phyloP scores from a whole-genome alignment of 805 yeast species.

The Metschnikowia proteae region DNA sequence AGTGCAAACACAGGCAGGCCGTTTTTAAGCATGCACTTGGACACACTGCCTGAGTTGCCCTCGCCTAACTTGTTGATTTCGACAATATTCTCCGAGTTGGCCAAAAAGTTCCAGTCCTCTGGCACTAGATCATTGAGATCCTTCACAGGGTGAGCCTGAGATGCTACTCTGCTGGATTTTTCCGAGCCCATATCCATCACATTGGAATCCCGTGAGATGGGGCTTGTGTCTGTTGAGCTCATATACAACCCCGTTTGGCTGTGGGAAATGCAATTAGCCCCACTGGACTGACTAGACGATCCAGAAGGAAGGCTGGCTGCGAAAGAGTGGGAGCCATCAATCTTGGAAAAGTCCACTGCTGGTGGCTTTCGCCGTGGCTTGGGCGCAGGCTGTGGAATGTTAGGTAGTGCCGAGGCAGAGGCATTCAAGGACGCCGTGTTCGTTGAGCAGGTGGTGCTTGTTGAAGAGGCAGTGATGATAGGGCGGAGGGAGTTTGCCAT shows the following conservation, averaged over 20 bases:
- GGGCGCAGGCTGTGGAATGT: constrained; percentile 9
- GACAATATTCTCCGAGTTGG: constrained; percentile 56
- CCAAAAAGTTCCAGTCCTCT: constrained; percentile 67
- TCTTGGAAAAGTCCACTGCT: constrained; percentile 38
- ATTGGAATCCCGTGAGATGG: constrained; percentile 9
- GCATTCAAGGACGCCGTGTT: constrained; percentile 1
- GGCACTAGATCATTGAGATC: constrained; percentile 58
- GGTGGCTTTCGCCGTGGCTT: constrained; percentile 37
- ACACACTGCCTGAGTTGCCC: constrained; percentile 91
- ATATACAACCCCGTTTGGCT: not conserved
- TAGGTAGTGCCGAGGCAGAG: constrained; percentile 8
- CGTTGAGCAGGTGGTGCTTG: not conserved
- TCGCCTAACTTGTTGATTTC: constrained; percentile 80
- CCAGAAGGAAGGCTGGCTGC: constrained; percentile 10
- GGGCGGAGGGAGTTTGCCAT: constrained; percentile 3
- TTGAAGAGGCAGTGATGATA: not conserved
- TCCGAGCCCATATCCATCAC: not conserved
- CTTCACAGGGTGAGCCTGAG: not conserved
- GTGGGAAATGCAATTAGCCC: constrained; percentile 6
- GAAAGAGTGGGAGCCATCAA: constrained; percentile 25
- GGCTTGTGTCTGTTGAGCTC: constrained; percentile 4
- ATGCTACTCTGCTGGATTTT: not conserved
- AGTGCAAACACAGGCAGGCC: constrained; percentile 76
- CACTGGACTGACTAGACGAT: constrained; percentile 2
- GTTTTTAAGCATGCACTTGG: constrained; percentile 62